These are phyloP conservation scores for Paraphaeosphaeria minitans DNA, from an alignment of 2,329 filamentous ascomycete species.

Conservation along the genomic window DNA sequence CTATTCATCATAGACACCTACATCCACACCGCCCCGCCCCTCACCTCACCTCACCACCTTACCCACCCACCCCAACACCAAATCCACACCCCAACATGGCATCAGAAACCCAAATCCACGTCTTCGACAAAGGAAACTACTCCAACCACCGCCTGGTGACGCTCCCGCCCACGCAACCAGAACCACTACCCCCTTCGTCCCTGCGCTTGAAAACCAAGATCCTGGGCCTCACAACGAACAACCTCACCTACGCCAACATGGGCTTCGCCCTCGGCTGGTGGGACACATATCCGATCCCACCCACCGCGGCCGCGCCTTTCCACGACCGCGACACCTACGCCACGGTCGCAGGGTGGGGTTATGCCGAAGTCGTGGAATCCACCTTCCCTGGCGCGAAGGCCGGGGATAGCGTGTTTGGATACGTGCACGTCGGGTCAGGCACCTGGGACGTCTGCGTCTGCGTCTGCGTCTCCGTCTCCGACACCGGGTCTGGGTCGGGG, in stretches of 20 bases:
- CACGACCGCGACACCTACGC: slow-evolving; percentile 51
- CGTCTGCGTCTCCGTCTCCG: no score
- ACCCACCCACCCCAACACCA: neutral
- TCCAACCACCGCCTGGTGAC: slow-evolving; percentile 26
- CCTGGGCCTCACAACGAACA: slow-evolving; percentile 32
- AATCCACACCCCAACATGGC: neutral
- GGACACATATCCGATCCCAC: slow-evolving; percentile 53
- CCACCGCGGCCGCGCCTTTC: slow-evolving; percentile 42
- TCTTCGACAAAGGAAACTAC: slow-evolving; percentile 26
- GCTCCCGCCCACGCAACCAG: slow-evolving; percentile 8
- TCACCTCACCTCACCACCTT: no score
- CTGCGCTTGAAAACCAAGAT: slow-evolving; percentile 27
- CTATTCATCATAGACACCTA: no score
- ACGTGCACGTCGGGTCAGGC: slow-evolving; percentile 50
- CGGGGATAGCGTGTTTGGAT: slow-evolving; percentile 51
- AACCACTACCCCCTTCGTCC: slow-evolving; percentile 24
- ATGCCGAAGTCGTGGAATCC: slow-evolving; percentile 51
- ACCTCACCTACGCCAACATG: slow-evolving; percentile 26
- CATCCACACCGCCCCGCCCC: no score
- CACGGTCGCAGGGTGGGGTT: slow-evolving; percentile 57
- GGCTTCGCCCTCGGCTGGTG: slow-evolving; percentile 46
- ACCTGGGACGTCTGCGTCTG: slow-evolving; percentile 49
- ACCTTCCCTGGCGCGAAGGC: slow-evolving; percentile 41
- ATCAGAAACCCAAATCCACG: slow-evolving; percentile 15
- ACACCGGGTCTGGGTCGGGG: slow-evolving; percentile 24